Conservation (phyloP, 495 filamentous ascomycete genomes). For the Xylaria acuta region DNA sequence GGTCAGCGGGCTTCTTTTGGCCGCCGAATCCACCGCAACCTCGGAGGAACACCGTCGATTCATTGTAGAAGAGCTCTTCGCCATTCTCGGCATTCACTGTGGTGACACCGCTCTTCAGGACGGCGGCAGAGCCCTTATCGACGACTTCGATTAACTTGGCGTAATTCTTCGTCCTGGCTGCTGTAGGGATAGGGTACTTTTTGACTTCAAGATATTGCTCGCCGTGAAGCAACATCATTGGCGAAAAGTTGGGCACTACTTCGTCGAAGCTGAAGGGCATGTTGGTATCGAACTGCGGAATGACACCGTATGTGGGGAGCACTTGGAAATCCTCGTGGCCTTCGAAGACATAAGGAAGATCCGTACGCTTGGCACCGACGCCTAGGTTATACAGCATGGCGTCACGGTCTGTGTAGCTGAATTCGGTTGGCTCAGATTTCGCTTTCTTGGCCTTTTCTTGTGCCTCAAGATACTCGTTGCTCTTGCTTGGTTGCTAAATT, state of each 20-base stretch:
- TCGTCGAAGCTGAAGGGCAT: constrained; percentile 82
- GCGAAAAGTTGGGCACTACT: constrained; percentile 90
- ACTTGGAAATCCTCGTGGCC: constrained; percentile 89
- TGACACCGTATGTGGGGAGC: constrained; percentile 91
- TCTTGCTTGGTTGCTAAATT: constrained; percentile 43
- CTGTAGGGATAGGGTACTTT: constrained; percentile 92
- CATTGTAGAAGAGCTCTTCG: constrained; percentile 96
- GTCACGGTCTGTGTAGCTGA: constrained; percentile 83
- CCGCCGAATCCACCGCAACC: constrained; percentile 94
- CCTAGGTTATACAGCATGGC: constrained; percentile 96
- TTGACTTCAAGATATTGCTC: constrained; percentile 98
- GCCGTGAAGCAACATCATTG: constrained; percentile 99
- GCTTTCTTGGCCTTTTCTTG: constrained; percentile 80
- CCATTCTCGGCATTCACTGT: constrained; percentile 82
- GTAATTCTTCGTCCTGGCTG: constrained; percentile 78
- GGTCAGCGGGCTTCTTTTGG: constrained; percentile 74
- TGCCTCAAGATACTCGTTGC: constrained; percentile 63
- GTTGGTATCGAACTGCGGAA: constrained; percentile 88
- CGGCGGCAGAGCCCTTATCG: constrained; percentile 91
- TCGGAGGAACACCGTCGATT: constrained; percentile 87
- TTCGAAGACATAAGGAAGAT: constrained; percentile 88
- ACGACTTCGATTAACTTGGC: constrained; percentile 91
- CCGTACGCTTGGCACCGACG: constrained; percentile 89
- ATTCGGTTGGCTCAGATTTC: constrained; percentile 76
- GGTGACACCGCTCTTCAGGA: constrained; percentile 79